These are phyloP conservation scores for Aspergillus pseudoviridinutans DNA, from an alignment of 2,329 filamentous ascomycete genomes.

Conservation along the genomic window DNA sequence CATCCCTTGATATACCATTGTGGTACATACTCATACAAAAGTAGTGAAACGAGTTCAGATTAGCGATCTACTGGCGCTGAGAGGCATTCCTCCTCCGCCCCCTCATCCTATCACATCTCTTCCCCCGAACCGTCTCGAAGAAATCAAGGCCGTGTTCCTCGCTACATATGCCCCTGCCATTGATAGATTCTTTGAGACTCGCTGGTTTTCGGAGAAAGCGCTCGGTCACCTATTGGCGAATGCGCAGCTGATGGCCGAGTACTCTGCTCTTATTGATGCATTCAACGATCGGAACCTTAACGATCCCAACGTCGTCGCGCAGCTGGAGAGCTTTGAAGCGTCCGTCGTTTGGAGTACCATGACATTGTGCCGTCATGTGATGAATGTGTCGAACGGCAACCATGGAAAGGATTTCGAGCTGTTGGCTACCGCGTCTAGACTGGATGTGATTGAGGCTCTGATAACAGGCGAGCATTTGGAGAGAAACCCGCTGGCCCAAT, in stretches of 20 bases:
- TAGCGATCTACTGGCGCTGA: conserved; percentile 66
- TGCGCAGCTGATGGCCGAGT: conserved; percentile 59
- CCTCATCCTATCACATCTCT: conserved; percentile 49
- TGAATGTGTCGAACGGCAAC: conserved; percentile 33
- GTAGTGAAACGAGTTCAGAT: conserved; percentile 66
- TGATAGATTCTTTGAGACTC: conserved; percentile 73
- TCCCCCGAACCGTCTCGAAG: conserved; percentile 51
- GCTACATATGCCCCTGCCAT: conserved; percentile 73
- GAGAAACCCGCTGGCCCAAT: conserved; percentile 44
- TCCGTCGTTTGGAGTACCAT: conserved; percentile 59
- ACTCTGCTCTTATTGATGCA: conserved; percentile 59
- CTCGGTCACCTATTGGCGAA: conserved; percentile 53
- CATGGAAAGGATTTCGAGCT: conserved; percentile 53
- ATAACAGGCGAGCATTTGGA: conserved; percentile 67
- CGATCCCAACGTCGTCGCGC: conserved; percentile 35
- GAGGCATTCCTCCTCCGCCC: conserved; percentile 56
- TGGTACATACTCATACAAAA: conserved; percentile 12
- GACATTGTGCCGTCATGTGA: conserved; percentile 47
- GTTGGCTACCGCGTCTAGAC: conserved; percentile 62
- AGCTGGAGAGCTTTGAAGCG: conserved; percentile 52
- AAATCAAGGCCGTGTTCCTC: conserved; percentile 68
- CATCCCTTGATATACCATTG: background rate
- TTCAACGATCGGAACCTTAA: conserved; percentile 39
- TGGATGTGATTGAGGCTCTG: conserved; percentile 72
- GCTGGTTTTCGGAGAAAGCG: conserved; percentile 67